Base-by-base conservation (phyloP, 2,329 filamentous ascomycete genomes). In the Volutella citrinella region DNA sequence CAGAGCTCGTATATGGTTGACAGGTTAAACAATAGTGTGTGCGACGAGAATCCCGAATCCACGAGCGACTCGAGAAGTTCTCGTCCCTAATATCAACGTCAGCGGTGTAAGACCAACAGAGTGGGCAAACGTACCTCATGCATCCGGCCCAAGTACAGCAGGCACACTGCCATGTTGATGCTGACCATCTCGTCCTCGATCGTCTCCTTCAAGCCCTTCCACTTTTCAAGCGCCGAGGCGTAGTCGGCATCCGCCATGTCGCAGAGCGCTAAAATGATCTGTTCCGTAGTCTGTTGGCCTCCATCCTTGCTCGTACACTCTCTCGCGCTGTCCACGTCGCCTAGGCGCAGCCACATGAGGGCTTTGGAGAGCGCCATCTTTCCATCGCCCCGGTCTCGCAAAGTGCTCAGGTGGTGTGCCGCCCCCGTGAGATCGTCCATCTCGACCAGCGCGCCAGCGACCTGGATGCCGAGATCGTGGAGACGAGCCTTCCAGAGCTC, bases 1-100 rank as follows among this genome's bases (percentile, higher is more conserved):
- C 86, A 93, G 7, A 97, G 72, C 62, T 97, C 93, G 57, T 95
- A 97, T 51, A 95, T 78, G 0, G 91, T 97, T 10, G 82, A 80
- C 10, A 98, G 63, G 57, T 97, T 97, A 64, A 96, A 95, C 0
- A 94, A 76, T 4, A 95, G 65, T 1, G 86, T 86, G 43, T 86
- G 82, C 38, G 91, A 96, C 0, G 79, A 76, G 24, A 78, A 68
- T 2, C 80, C 77, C 1, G 68, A 58, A 4, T 78, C 70, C 0
- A 89, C 69, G 10, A 94, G 64, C 0, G 65, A 62, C 51, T 91
- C 83, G 4, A 96, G 66, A 2, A 86, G 62, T 10, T 69, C 61
- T 11, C 78, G 78, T 1, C 87, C 84, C 72, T 87, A 11, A n/a
- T n/a, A n/a, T n/a, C n/a, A n/a, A n/a, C n/a, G n/a, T n/a, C n/a